Base-by-base conservation (phyloP, 106 monocot genomes). In the Narthecium ossifragum region DNA sequence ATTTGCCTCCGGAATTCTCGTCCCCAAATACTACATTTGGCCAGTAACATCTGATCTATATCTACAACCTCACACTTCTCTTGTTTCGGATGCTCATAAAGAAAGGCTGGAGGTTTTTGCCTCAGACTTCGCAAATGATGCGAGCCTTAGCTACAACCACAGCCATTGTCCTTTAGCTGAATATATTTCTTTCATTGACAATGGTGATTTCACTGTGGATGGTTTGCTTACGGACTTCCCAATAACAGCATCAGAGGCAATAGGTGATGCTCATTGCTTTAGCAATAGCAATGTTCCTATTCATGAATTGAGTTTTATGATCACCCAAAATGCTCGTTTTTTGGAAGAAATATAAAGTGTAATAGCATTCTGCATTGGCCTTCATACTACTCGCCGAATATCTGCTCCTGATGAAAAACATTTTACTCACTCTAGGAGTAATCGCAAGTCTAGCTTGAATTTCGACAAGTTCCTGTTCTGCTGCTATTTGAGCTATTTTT, bases 161-260 rank as follows among this genome's bases (percentile, higher is more conserved):
- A 90, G 83, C 55, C 81, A 80, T 63, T 79, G 87, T 62, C 86
- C 86, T 5, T 38, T 90, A 47, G 65, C 83, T 29, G 96, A 98
- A 37, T 84, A 81, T 62, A 78, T 90, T 29, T 63, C 60, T 46
- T 98, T 84, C 23, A 26, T 84, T 61, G 86, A 90, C 59, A 84
- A 87, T 77, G 86, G 70, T 0, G 47, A 20, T 9, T 90, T 90
- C 59, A 76, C 86, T 13, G 80, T 98, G 62, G 90, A 98, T 62
- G 90, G 96, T 32, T 52, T 90, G 37, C 60, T 98, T 34, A 66
- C 96, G 10, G 96, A 98, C 38, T 90, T 73, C 34, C 90, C 90
- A 15, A 46, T 71, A 23, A 84, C 90, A 61, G 74, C 90, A 37
- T 83, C 84, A 5, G 84, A 66, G 39, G 96, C 96, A 8, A 74